phyloP scores from a whole-genome alignment of 495 filamentous ascomycete species.

The Aspergillus steynii region DNA sequence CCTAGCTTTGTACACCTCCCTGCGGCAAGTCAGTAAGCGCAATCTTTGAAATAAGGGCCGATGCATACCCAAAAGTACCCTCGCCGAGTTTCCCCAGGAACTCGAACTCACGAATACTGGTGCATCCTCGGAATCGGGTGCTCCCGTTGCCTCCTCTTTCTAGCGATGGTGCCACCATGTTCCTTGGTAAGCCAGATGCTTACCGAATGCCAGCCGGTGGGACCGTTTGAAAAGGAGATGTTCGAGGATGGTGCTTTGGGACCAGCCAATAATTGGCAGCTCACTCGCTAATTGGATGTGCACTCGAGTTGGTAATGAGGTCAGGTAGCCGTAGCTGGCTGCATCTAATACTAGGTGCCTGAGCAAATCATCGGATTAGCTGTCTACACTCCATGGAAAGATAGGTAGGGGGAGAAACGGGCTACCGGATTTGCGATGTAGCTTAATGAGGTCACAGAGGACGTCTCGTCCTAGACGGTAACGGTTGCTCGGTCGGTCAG shows the following conservation, averaged over 20 bases:
- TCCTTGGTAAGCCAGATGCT: slow-evolving; percentile 1
- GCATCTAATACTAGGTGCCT: background rate
- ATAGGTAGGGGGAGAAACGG: background rate
- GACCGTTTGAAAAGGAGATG: background rate
- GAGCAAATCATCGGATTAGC: background rate
- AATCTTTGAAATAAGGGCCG: background rate
- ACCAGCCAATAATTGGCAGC: background rate
- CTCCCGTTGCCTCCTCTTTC: slow-evolving; percentile 40
- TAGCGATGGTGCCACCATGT: slow-evolving; percentile 37
- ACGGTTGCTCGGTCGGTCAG: background rate
- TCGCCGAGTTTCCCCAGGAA: slow-evolving; percentile 91
- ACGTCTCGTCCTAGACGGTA: background rate
- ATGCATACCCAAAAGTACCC: slow-evolving; percentile 86
- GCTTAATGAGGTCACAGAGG: background rate
- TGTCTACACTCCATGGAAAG: background rate
- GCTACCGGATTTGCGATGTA: background rate
- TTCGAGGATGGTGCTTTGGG: background rate
- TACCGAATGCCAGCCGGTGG: too few species aligned
- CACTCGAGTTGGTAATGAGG: background rate
- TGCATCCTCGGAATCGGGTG: slow-evolving; percentile 74
- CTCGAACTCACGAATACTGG: slow-evolving; percentile 84
- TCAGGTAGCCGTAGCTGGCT: background rate
- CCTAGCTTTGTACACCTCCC: slow-evolving; percentile 88
- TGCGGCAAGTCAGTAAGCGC: slow-evolving; percentile 31
- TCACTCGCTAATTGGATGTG: background rate